Evolutionary conservation across 805 yeast genomes (phyloP), one percentile per base, ranked within the genome.

Genomic region (Sugiyamaella chiloensis): DNA sequence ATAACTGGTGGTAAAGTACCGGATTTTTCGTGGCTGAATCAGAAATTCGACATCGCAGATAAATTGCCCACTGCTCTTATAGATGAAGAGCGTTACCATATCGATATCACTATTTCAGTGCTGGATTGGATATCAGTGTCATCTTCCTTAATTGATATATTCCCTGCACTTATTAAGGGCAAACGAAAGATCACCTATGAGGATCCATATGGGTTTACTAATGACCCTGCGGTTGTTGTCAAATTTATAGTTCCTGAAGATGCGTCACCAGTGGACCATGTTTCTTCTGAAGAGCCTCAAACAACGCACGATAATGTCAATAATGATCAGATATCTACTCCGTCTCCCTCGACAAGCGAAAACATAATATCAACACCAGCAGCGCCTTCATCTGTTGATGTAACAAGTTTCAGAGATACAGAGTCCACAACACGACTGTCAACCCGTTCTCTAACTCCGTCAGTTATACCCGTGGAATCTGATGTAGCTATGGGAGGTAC

Each of bases 61-160:
- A 35, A 47, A 7, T 9, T 44, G 11, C 30, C 40, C 17, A 46
- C 36, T 9, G 19, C 27, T 2, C 24, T 54, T n/a, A 34, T 40
- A 9, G 17, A 31, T 4, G 42, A 48, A 8, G 42, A 47, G 20
- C 31, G 35, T 14, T 37, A 42, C 8, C 36, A 31, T 16, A 20
- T 46, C 9, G 51, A 52, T 32, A 35, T 55, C 9, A 47, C 55
- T 11, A 46, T 56, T 16, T 24, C 49, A 7, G 27, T 48, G 16
- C 44, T 42, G 24, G 58, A 56, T 26, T 56, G 60, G 60, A 24
- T 42, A 19, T 46, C 57, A 5, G 49, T 56, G 24, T 30, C 47
- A 5, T 20, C 42, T 1, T 47, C 52, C 3, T 26, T 56, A 14
- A 51, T 47, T 19, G 60, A 56, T 17, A 35, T 46, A n/a, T 24